phyloP scores from a whole-genome alignment of 2,329 filamentous ascomycete genomes.

The Verticillium klebahnii region DNA sequence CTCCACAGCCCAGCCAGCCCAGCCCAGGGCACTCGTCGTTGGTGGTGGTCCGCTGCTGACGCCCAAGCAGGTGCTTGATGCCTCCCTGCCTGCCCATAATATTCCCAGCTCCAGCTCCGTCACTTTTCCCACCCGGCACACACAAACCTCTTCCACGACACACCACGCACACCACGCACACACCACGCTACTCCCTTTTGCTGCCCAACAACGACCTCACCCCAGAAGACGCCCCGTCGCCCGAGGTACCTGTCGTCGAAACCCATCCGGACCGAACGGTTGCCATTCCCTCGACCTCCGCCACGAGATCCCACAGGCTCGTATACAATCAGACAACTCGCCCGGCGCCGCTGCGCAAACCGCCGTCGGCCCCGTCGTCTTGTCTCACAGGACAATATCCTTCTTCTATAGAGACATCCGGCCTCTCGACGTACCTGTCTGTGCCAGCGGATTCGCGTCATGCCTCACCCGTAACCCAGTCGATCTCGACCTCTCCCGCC shows the following conservation, averaged over 20 bases:
- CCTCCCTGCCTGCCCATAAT: background rate
- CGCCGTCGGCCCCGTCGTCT: background rate
- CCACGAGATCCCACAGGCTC: background rate
- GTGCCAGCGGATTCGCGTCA: conserved; percentile 3
- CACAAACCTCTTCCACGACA: background rate
- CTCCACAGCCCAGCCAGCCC: background rate
- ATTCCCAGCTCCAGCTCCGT: background rate
- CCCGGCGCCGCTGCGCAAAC: background rate
- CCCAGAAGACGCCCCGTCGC: background rate
- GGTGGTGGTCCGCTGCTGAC: background rate
- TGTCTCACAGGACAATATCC: background rate
- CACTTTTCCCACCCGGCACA: background rate
- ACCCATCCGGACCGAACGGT: background rate
- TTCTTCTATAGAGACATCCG: background rate
- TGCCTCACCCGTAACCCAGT: conserved; percentile 9
- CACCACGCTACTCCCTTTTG: background rate
- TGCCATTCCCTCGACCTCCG: background rate
- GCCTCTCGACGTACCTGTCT: background rate
- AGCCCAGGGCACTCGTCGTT: background rate
- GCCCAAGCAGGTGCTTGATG: background rate
- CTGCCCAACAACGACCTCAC: background rate
- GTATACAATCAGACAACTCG: background rate
- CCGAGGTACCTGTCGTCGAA: background rate
- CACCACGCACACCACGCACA: background rate
- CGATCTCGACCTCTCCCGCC: conserved; percentile 5